phyloP scores from a whole-genome alignment of 495 filamentous ascomycete species.

The Neurospora intermedia region DNA sequence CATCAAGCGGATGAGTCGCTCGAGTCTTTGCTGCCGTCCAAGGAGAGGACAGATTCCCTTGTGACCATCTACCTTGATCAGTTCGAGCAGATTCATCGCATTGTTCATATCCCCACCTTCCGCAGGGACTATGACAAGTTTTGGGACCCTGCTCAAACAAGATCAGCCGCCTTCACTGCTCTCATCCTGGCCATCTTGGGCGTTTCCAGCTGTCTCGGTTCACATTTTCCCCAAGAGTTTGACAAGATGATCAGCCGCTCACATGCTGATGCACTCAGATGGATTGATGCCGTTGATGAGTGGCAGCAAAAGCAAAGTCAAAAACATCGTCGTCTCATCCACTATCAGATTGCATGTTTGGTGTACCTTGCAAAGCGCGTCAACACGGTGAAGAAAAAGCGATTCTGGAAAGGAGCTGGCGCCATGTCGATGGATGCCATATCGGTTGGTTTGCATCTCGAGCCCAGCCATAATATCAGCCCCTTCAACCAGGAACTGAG shows the following conservation, averaged over 20 bases:
- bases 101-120: conserved; percentile 37
- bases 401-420: conserved; percentile 46
- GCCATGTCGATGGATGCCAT: conserved; percentile 46
- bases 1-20: conserved; percentile 21
- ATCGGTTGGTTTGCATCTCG: conserved; percentile 45
- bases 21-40: conserved; percentile 29
- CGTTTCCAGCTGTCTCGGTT: conserved; percentile 27
- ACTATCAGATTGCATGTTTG: conserved; percentile 36
- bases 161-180: conserved; percentile 36
- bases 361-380: conserved; percentile 34
- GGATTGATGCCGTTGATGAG: conserved; percentile 28
- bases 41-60: conserved; percentile 26
- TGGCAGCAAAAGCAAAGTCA: conserved; percentile 30
- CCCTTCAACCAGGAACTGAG: conserved; percentile 56
- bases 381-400: conserved; percentile 37
- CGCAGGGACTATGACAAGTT: conserved; percentile 32
- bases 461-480: conserved; percentile 30
- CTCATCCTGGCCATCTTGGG: conserved; percentile 33
- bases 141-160: conserved; percentile 28
- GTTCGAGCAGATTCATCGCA: conserved; percentile 37
- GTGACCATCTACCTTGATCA: conserved; percentile 33
- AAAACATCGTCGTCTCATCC: conserved; percentile 32
- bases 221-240: conserved; percentile 23
- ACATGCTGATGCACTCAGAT: conserved; percentile 23
- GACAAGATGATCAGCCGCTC: conserved; percentile 25